Conservation (phyloP, 495 filamentous ascomycete genomes). For the Neurospora sp. region DNA sequence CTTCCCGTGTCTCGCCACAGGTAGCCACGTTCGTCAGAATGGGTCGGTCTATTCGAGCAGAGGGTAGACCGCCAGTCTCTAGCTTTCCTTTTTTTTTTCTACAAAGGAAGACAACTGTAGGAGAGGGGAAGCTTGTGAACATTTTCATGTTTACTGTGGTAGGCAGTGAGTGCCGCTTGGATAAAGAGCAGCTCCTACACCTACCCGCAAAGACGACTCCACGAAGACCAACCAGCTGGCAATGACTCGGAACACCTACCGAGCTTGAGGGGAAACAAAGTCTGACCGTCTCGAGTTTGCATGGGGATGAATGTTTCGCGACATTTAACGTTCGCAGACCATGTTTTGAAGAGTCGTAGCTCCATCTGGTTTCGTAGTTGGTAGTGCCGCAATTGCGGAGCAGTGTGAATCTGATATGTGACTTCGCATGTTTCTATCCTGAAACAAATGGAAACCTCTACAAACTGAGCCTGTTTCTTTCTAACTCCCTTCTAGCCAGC, state of each 20-base stretch:
- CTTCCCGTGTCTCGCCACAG: neutral
- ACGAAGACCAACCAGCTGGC: neutral
- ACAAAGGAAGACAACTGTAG: neutral
- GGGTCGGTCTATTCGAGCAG: neutral
- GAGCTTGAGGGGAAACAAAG: neutral
- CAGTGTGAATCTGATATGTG: neutral
- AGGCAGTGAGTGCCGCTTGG: neutral
- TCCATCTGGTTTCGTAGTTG: neutral
- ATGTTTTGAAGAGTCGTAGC: neutral
- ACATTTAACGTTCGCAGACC: neutral
- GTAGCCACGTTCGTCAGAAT: neutral
- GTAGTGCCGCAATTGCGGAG: neutral
- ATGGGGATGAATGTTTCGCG: neutral
- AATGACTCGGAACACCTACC: neutral
- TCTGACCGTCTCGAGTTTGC: neutral
- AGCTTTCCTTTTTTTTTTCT: too few species aligned
- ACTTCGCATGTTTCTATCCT: neutral
- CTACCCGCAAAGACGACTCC: neutral
- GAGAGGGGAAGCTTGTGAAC: neutral
- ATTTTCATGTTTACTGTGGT: too few species aligned
- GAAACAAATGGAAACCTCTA: neutral
- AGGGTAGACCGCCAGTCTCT: neutral
- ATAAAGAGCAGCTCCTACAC: neutral
- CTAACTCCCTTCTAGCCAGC: neutral
- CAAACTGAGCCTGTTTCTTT: neutral